These are phyloP conservation scores for Colletotrichum kahawae DNA, from an alignment of 2,329 filamentous ascomycete species.

Conservation along the genomic window DNA sequence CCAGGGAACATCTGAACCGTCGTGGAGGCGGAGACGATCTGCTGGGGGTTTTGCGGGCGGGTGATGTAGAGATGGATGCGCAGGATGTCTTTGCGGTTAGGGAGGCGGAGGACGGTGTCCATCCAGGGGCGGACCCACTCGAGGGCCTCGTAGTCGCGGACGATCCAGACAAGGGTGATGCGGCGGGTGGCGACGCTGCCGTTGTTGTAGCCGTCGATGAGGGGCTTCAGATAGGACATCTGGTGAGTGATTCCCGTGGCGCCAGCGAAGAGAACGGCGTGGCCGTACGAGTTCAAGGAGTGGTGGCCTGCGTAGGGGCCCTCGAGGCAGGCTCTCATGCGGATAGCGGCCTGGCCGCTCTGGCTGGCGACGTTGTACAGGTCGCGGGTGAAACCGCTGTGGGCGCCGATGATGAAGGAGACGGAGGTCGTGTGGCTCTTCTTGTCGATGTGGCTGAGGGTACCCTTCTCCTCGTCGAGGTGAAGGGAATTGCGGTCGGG, in stretches of 20 bases:
- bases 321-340: slow-evolving; percentile 78
- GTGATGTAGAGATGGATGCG: slow-evolving; percentile 91
- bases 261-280: slow-evolving; percentile 87
- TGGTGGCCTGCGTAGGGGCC: slow-evolving; percentile 89
- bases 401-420: slow-evolving; percentile 85
- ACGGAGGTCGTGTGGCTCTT: slow-evolving; percentile 59
- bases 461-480: slow-evolving; percentile 40
- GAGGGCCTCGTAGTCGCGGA: slow-evolving; percentile 85
- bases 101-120: slow-evolving; percentile 76
- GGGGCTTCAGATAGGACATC: slow-evolving; percentile 82
- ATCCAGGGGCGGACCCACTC: slow-evolving; percentile 94
- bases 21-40: slow-evolving; percentile 76
- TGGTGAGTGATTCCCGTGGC: slow-evolving; percentile 96
- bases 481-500: slow-evolving; percentile 41
- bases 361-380: slow-evolving; percentile 73
- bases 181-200: slow-evolving; percentile 81
- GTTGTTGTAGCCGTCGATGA: slow-evolving; percentile 71
- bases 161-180: slow-evolving; percentile 88
- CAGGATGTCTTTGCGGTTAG: slow-evolving; percentile 80
- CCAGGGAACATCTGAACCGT: slow-evolving; percentile 94
- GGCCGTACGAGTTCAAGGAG: slow-evolving; percentile 89
- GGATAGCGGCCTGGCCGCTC: slow-evolving; percentile 57
- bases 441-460: slow-evolving; percentile 40
- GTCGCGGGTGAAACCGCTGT: slow-evolving; percentile 85
- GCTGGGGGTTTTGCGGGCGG: slow-evolving; percentile 80